Evolutionary conservation across 257 asterid genomes (phyloP).

Genomic region (Scutellaria minor): DNA sequence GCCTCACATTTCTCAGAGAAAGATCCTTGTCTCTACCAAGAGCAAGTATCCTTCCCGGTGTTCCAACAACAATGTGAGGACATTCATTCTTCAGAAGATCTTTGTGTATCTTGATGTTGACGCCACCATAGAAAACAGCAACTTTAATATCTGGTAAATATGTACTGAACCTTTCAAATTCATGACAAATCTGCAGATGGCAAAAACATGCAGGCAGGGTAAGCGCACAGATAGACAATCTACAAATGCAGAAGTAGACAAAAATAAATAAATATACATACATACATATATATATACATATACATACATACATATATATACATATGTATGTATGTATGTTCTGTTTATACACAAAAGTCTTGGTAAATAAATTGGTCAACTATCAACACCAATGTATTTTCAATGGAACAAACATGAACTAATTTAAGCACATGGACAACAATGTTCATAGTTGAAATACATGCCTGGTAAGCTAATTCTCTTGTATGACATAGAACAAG

Average conservation of each 20-base stretch:
- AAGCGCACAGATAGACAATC: not conserved
- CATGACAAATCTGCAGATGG: constrained; percentile 56
- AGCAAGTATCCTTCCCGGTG: constrained; percentile 65
- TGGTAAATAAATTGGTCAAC: no score
- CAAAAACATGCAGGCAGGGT: constrained; percentile 2
- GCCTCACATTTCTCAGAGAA: constrained; percentile 61
- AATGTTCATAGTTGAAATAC: not conserved
- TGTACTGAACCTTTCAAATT: constrained; percentile 62
- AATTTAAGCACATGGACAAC: not conserved
- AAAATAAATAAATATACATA: not conserved
- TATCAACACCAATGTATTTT: no score
- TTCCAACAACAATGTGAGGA: constrained; percentile 70
- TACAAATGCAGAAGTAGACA: not conserved
- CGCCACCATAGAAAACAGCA: constrained; percentile 66
- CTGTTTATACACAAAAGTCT: no score
- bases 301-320: not conserved
- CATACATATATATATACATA: no score
- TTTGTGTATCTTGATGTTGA: constrained; percentile 55
- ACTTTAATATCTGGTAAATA: constrained; percentile 57
- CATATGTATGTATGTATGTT: not conserved
- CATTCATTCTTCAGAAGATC: constrained; percentile 67
- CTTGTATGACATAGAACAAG: constrained; percentile 84
- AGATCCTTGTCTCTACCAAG: constrained; percentile 64
- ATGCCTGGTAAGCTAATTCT: constrained; percentile 89
- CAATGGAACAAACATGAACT: no score